A percentile compares a stretch with the other conserved stretches of the same genome.
Evolutionary conservation across 805 yeast species (phyloP).

Genomic region (Saccharomycopsis babjevae): DNA sequence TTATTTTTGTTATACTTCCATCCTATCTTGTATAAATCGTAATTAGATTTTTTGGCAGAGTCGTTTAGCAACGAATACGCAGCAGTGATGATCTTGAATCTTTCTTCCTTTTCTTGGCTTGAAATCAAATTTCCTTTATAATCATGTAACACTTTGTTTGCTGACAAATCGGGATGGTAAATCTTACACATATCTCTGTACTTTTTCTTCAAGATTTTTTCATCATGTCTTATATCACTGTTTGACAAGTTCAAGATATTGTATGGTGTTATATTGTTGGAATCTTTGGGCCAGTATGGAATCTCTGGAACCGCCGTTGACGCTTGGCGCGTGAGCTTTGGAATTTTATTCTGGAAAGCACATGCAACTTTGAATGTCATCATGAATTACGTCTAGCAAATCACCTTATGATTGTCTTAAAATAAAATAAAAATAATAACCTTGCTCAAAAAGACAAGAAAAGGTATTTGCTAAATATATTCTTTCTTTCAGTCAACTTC

Average conservation of each 20-base stretch:
- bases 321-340: neutral
- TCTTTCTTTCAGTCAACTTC: too few species aligned
- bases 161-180: slow-evolving; percentile 42
- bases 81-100: slow-evolving; percentile 30
- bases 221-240: slow-evolving; percentile 20
- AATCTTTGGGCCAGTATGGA: slow-evolving; percentile 28
- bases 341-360: neutral
- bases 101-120: slow-evolving; percentile 23
- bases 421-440: too few species aligned
- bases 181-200: slow-evolving; percentile 40
- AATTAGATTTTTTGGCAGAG: slow-evolving; percentile 23
- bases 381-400: neutral
- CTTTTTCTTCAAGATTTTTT: slow-evolving; percentile 27
- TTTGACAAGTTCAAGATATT: slow-evolving; percentile 32
- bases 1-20: slow-evolving; percentile 24
- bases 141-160: neutral
- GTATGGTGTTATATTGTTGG: slow-evolving; percentile 35
- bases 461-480: too few species aligned
- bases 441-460: too few species aligned
- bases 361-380: neutral
- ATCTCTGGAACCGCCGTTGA: slow-evolving; percentile 2
- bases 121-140: slow-evolving; percentile 19
- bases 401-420: neutral
- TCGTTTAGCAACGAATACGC: slow-evolving; percentile 29
- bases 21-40: slow-evolving; percentile 30